Conservation (phyloP, 2,329 filamentous ascomycete species). For the Penicillium sp. region DNA sequence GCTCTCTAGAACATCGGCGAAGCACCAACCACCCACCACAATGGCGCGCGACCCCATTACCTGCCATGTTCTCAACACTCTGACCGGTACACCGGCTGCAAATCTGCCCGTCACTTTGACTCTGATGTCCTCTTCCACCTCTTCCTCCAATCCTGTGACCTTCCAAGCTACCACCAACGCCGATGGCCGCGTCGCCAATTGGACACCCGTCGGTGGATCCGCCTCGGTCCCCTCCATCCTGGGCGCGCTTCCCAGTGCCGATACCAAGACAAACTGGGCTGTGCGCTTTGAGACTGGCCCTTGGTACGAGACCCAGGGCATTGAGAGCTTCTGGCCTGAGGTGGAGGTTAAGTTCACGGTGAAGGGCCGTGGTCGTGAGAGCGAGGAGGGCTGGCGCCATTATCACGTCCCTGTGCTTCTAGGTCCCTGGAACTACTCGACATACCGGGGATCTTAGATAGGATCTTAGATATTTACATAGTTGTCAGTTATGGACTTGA, state of each 20-base stretch:
- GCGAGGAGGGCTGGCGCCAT: conserved; percentile 44
- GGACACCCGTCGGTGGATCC: conserved; percentile 31
- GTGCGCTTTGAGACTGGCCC: conserved; percentile 45
- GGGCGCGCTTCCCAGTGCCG: conserved; percentile 31
- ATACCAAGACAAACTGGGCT: conserved; percentile 44
- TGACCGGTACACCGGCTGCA: conserved; percentile 43
- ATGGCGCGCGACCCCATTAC: conserved; percentile 47
- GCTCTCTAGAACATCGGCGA: conserved; percentile 8
- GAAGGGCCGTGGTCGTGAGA: conserved; percentile 39
- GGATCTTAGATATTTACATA: conserved; percentile 37
- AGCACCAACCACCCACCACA: conserved; percentile 13
- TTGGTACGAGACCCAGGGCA: conserved; percentile 46
- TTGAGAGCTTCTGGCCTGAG: conserved; percentile 50
- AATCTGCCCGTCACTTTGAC: conserved; percentile 49
- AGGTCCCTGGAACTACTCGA: conserved; percentile 50
- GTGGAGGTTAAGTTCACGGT: conserved; percentile 50
- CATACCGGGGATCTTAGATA: conserved; percentile 47
- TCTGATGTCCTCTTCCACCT: conserved; percentile 53
- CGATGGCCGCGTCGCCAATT: conserved; percentile 46
- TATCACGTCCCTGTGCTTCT: conserved; percentile 51
- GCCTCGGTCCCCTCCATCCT: conserved; percentile 29
- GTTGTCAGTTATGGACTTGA: background rate
- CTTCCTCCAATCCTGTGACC: conserved; percentile 23
- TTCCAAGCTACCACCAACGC: conserved; percentile 43
- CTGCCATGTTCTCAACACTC: conserved; percentile 49